Evolutionary conservation across 2,329 filamentous ascomycete species (phyloP), one percentile per base, ranked within the genome.

Genomic region (Penicillium sp.): DNA sequence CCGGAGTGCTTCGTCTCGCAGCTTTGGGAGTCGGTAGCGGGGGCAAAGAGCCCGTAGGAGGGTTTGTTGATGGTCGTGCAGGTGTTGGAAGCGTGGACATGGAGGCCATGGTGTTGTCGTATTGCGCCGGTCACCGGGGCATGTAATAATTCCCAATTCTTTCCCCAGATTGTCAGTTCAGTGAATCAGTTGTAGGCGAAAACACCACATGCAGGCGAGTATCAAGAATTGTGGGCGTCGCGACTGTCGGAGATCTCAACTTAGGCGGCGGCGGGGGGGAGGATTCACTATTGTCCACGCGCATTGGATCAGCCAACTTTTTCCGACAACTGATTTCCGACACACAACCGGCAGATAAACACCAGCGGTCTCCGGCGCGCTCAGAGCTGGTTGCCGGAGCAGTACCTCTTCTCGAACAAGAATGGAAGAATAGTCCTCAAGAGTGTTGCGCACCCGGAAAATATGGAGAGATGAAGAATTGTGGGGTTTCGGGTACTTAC

Each of bases 11-110:
- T 75, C 89, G 91, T 64, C 91, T 85, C 42, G 89, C 87, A 42
- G 89, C 87, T 77, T 92, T 95, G 49, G 83, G 78, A 19, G 90
- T 81, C 30, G 92, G 91, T 52, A 96, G 80, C 46, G 90, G 88
- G 46, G 92, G 91, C 26, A 95, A 81, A 30, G 89, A 86, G 64
- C 87, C 84, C 33, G 86, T 87, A 16, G 92, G 90, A 52, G 92
- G 89, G 60, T 87, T 89, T 69, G 88, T 76, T 28, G 80, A 75
- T 55, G 83, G 80, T 68, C 80, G 85, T 65, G 89, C 87, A 28
- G 87, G 84, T 74, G 87, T 84, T 57, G 90, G 89, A 54, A 91
- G 81, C 46, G 89, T 81, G 57, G 88, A 87, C 58, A 85, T 72
- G 35, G 69, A 70, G 30, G 68, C 65, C 72, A 74, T 73, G 45